phyloP scores from a whole-genome alignment of 805 yeast genomes.

The Starmerella bacillaris region DNA sequence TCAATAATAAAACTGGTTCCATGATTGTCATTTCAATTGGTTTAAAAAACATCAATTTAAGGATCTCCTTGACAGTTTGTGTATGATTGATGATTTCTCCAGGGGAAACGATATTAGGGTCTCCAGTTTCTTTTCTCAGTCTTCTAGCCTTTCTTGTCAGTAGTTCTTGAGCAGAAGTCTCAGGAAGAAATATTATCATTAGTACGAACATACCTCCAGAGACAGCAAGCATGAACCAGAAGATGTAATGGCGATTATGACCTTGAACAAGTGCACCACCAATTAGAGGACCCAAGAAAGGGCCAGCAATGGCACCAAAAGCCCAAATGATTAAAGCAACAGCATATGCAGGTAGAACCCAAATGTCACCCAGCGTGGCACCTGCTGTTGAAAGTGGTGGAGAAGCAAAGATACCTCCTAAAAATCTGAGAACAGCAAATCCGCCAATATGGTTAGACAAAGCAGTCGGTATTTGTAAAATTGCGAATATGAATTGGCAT shows the following conservation, averaged over 20 bases:
- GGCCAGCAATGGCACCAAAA: slow-evolving; percentile 37
- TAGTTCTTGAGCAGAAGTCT: slow-evolving; percentile 31
- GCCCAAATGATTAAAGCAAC: slow-evolving; percentile 36
- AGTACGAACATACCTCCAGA: slow-evolving; percentile 26
- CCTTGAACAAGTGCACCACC: slow-evolving; percentile 34
- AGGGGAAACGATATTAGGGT: slow-evolving; percentile 6
- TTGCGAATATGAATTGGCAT: slow-evolving; percentile 31
- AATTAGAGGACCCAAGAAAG: slow-evolving; percentile 37
- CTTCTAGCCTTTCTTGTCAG: slow-evolving; percentile 32
- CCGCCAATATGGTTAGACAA: slow-evolving; percentile 34
- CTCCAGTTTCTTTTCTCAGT: slow-evolving; percentile 29
- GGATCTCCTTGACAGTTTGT: slow-evolving; percentile 1
- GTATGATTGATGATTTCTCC: slow-evolving; percentile 10
- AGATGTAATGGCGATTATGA: slow-evolving; percentile 36
- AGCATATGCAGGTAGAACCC: slow-evolving; percentile 28
- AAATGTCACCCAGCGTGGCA: slow-evolving; percentile 37
- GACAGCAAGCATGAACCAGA: slow-evolving; percentile 32
- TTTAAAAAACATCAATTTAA: slow-evolving; percentile 14
- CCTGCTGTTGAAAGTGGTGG: slow-evolving; percentile 44
- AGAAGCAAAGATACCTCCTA: slow-evolving; percentile 38
- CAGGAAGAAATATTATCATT: slow-evolving; percentile 30
- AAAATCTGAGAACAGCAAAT: slow-evolving; percentile 32
- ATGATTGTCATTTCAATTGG: slow-evolving; percentile 32
- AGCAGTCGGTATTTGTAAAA: slow-evolving; percentile 42
- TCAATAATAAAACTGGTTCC: slow-evolving; percentile 42